Percentiles rank a stretch among this genome's conserved stretches.
Conservation (phyloP, 208 protist genomes). For the Crithidia acanthocephali region DNA sequence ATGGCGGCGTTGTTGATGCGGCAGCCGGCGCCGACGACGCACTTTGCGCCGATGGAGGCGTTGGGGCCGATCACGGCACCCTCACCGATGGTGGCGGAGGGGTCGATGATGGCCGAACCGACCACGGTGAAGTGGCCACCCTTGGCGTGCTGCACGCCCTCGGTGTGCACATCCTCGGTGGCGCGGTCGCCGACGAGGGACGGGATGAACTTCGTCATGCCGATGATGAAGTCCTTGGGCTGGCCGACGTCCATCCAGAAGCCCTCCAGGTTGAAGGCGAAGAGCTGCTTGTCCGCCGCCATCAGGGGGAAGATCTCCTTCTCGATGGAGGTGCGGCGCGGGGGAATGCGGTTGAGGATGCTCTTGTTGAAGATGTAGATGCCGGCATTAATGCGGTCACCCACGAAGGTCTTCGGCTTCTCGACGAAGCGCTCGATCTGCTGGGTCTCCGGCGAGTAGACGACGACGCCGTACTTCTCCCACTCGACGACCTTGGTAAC, state of each 20-base stretch:
- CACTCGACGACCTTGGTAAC: constrained; percentile 96
- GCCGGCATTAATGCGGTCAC: constrained; percentile 98
- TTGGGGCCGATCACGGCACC: constrained; percentile 96
- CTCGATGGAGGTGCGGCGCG: constrained; percentile 96
- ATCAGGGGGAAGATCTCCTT: constrained; percentile 97
- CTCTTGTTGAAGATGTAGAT: constrained; percentile 97
- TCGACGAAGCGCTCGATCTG: constrained; percentile 96
- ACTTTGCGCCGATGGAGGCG: constrained; percentile 95
- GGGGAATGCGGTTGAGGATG: constrained; percentile 95
- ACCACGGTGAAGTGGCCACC: constrained; percentile 52
- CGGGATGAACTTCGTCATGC: constrained; percentile 88
- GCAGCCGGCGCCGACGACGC: constrained; percentile 91
- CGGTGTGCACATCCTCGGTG: constrained; percentile 38
- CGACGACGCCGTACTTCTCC: constrained; percentile 98
- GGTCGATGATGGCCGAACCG: constrained; percentile 88
- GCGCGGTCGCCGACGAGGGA: constrained; percentile 49
- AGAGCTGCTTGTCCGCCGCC: constrained; percentile 94
- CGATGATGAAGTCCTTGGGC: constrained; percentile 94
- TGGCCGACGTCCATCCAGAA: constrained; percentile 99
- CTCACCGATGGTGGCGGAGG: constrained; percentile 91
- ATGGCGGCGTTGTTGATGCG: constrained; percentile 89
- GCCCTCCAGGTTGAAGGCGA: constrained; percentile 94
- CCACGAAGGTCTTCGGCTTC: constrained; percentile 96
- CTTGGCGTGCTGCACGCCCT: constrained; percentile 33
- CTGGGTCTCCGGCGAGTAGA: constrained; percentile 88